Conservation (phyloP, 768 basidiomycete species). For the Tylopilus intermedius region DNA sequence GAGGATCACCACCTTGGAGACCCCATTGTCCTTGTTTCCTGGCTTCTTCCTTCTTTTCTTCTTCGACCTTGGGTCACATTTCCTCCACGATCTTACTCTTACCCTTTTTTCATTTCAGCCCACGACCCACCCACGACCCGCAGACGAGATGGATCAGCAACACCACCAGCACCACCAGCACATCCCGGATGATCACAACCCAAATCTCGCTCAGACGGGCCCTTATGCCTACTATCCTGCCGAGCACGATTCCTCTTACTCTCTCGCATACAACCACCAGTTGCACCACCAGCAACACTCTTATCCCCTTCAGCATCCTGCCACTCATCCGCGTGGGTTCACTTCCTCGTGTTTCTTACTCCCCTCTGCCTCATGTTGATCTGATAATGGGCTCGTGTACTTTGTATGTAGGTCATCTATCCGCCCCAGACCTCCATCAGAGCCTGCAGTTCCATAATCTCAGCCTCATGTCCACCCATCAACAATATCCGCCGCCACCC, state of each 20-base stretch:
- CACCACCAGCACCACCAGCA: conserved; percentile 35
- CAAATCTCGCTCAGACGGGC: conserved; percentile 36
- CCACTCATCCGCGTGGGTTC: conserved; percentile 71
- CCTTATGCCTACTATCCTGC: conserved; percentile 49
- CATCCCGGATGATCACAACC: conserved; percentile 46
- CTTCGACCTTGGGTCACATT: conserved; percentile 33
- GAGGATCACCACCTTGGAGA: conserved; percentile 26
- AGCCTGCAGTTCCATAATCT: conserved; percentile 57
- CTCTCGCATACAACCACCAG: conserved; percentile 49
- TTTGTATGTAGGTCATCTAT: conserved; percentile 56
- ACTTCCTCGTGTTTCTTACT: conserved; percentile 39
- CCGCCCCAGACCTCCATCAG: conserved; percentile 64
- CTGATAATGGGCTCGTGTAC: conserved; percentile 54
- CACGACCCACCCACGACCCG: conserved; percentile 33
- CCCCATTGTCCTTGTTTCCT: conserved; percentile 25
- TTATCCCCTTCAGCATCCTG: conserved; percentile 56
- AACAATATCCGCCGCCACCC: conserved; percentile 55
- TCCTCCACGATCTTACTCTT: conserved; percentile 31
- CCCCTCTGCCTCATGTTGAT: conserved; percentile 56
- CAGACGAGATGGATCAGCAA: conserved; percentile 38
- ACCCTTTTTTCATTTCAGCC: conserved; percentile 29
- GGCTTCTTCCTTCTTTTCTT: conserved; percentile 31
- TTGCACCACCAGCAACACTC: conserved; percentile 34
- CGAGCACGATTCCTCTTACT: conserved; percentile 54
- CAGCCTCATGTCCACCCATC: conserved; percentile 64